phyloP scores from a whole-genome alignment of 2,329 filamentous ascomycete species.

The Pseudodiploospora longispora region DNA sequence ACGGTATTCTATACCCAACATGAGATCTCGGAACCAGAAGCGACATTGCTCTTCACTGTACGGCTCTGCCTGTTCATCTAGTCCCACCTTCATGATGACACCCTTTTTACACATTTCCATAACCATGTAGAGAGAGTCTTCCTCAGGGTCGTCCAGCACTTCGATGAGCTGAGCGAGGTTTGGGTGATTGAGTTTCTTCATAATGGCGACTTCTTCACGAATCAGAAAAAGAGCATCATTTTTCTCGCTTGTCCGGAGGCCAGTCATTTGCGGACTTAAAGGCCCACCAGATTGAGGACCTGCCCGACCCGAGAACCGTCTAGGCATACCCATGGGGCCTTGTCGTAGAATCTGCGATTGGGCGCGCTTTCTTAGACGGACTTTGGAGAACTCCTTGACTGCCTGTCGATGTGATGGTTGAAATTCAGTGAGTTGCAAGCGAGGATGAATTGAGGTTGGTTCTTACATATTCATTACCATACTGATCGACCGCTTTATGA shows the following conservation, averaged over 20 bases:
- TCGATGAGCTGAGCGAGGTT: slow-evolving; percentile 93
- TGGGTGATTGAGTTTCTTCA: slow-evolving; percentile 95
- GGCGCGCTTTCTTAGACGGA: slow-evolving; percentile 76
- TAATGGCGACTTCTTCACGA: slow-evolving; percentile 93
- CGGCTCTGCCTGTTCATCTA: slow-evolving; percentile 75
- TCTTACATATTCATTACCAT: slow-evolving; percentile 84
- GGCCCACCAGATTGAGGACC: slow-evolving; percentile 9
- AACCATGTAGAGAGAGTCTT: slow-evolving; percentile 97
- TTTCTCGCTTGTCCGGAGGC: slow-evolving; percentile 46
- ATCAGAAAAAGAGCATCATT: slow-evolving; percentile 73
- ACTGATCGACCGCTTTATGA: slow-evolving; percentile 83
- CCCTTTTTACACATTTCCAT: slow-evolving; percentile 99
- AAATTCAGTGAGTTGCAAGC: slow-evolving; percentile 10
- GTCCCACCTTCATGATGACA: slow-evolving; percentile 88
- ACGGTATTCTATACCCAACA: slow-evolving; percentile 90
- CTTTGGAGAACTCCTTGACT: slow-evolving; percentile 96
- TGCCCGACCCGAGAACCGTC: slow-evolving; percentile 16
- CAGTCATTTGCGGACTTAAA: slow-evolving; percentile 18
- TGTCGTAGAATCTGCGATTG: slow-evolving; percentile 75
- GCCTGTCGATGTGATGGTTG: slow-evolving; percentile 47
- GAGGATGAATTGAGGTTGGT: not conserved
- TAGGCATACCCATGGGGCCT: slow-evolving; percentile 29
- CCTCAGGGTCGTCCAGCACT: slow-evolving; percentile 88
- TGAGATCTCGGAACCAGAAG: slow-evolving; percentile 89
- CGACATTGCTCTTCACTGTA: slow-evolving; percentile 78